phyloP scores from a whole-genome alignment of 2,329 filamentous ascomycete species.

The Neofusicoccum cordaticola region DNA sequence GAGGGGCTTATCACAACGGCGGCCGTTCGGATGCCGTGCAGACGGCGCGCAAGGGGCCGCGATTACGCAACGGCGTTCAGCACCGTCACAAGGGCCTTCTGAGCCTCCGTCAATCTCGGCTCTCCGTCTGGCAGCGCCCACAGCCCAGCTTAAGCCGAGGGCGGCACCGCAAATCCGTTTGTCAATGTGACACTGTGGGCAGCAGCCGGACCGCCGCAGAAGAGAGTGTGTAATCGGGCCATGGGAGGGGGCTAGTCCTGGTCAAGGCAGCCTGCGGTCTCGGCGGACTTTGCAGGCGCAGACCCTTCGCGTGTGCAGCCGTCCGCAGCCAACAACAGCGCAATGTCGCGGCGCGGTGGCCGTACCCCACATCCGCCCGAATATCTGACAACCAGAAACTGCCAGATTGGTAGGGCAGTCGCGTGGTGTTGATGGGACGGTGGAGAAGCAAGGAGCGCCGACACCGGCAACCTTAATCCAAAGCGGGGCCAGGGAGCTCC shows the following conservation, averaged over 20 bases:
- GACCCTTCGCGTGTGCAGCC: neutral
- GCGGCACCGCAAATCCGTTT: neutral
- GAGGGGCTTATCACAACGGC: neutral
- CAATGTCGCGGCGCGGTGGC: neutral
- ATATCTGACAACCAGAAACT: conserved; percentile 12
- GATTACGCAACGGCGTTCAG: neutral
- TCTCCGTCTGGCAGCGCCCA: neutral
- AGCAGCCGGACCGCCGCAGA: neutral
- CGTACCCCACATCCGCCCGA: conserved; percentile 1
- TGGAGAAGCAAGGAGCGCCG: conserved; percentile 4
- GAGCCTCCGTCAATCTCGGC: neutral
- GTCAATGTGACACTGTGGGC: neutral
- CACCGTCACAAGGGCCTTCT: neutral
- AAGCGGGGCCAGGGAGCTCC: neutral
- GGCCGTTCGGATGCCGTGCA: neutral
- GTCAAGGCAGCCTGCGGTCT: neutral
- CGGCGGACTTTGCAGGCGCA: neutral
- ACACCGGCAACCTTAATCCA: conserved; percentile 11
- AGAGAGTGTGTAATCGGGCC: neutral
- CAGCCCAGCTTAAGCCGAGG: conserved; percentile 4
- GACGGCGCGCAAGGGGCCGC: neutral
- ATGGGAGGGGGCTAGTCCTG: neutral
- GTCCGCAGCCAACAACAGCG: neutral
- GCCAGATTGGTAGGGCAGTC: conserved; percentile 4
- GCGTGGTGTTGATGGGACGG: conserved; percentile 6